phyloP scores from a whole-genome alignment of 148 eudicot species.

The Dianthus caryophyllus region DNA sequence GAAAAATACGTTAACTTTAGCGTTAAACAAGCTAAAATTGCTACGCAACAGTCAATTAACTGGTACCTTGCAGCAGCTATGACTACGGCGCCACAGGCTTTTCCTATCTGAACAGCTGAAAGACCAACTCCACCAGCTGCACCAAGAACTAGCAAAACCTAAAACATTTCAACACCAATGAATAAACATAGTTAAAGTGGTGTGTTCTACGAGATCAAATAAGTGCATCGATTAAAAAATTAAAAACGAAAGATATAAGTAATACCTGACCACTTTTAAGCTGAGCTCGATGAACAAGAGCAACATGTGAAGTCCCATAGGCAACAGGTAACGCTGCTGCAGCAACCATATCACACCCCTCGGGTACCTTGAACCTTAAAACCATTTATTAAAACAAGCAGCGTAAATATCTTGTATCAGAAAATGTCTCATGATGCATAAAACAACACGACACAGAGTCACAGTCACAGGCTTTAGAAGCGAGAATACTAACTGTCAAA shows the following conservation, averaged over 20 bases:
- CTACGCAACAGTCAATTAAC: not conserved
- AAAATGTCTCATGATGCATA: not conserved
- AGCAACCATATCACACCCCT: slow-evolving; percentile 88
- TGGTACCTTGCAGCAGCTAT: slow-evolving; percentile 88
- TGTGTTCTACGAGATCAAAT: not conserved
- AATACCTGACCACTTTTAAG: slow-evolving; percentile 74
- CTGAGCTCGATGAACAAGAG: slow-evolving; percentile 85
- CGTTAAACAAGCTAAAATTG: not conserved
- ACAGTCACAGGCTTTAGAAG: not conserved
- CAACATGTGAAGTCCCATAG: slow-evolving; percentile 93
- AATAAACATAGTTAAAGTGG: not conserved
- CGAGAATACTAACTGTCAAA: not conserved
- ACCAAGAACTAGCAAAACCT: slow-evolving; percentile 96
- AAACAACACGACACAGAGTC: not conserved
- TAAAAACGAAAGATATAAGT: not conserved
- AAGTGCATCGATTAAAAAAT: not conserved
- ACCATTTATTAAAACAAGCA: slow-evolving; percentile 9
- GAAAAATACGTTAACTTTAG: slow-evolving; percentile 2
- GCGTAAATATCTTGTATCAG: not conserved
- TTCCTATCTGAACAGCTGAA: slow-evolving; percentile 95
- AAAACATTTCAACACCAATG: slow-evolving; percentile 7
- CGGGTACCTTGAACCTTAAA: slow-evolving; percentile 69
- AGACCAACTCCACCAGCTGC: slow-evolving; percentile 99
- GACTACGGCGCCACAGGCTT: slow-evolving; percentile 80
- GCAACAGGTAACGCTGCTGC: slow-evolving; percentile 92